Evolutionary conservation across 495 filamentous ascomycete genomes (phyloP).

Genomic region (Aspergillus hancockii): DNA sequence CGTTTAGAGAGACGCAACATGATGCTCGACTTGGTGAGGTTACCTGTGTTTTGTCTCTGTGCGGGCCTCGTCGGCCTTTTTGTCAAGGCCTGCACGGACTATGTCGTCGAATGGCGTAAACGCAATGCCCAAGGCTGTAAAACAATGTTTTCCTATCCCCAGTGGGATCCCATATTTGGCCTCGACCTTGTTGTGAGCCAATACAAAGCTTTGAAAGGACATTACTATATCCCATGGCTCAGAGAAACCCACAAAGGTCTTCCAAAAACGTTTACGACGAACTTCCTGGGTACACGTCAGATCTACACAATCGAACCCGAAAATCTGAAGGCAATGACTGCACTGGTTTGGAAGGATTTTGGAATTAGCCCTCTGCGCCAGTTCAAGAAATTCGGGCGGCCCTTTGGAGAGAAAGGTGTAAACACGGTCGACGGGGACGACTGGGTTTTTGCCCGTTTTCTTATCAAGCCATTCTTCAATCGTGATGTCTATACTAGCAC

Average conservation of each 20-base stretch:
- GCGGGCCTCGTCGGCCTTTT: too few species aligned
- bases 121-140: too few species aligned
- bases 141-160: slow-evolving; percentile 4
- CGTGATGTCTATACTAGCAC: slow-evolving; percentile 3
- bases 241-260: not conserved
- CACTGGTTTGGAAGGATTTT: slow-evolving; percentile 14
- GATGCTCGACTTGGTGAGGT: too few species aligned
- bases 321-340: slow-evolving; percentile 20
- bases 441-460: slow-evolving; percentile 13
- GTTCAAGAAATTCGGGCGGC: slow-evolving; percentile 2
- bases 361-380: slow-evolving; percentile 10
- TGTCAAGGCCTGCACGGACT: too few species aligned
- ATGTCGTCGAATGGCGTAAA: too few species aligned
- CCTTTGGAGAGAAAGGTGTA: slow-evolving; percentile 18
- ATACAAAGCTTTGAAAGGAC: not conserved
- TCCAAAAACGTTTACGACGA: not conserved
- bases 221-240: slow-evolving; percentile 3
- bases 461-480: slow-evolving; percentile 16
- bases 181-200: not conserved
- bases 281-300: not conserved
- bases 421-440: slow-evolving; percentile 15
- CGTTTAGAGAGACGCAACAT: too few species aligned
- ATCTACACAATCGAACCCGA: slow-evolving; percentile 4
- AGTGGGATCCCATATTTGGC: not conserved
- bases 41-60: too few species aligned